phyloP scores from a whole-genome alignment of 352 stramenopile species.

The Globisporangium takayamanum region DNA sequence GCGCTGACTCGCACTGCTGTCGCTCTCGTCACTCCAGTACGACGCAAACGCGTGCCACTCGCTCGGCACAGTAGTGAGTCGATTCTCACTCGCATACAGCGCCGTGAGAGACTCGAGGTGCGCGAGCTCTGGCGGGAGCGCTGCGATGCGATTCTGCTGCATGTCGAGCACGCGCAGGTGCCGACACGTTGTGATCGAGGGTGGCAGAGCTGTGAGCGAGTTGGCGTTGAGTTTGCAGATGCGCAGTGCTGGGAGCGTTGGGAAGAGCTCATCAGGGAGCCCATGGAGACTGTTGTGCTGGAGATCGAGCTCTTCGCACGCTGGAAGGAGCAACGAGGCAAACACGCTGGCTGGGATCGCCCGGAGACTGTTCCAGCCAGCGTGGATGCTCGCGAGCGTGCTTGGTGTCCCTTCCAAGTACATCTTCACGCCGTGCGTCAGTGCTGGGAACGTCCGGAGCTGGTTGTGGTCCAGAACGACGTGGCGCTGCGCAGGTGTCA shows the following conservation, averaged over 20 bases:
- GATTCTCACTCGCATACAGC: constrained; percentile 45
- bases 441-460: constrained; percentile 20
- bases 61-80: constrained; percentile 30
- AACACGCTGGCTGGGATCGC: constrained; percentile 15
- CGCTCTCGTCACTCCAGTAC: constrained; percentile 7
- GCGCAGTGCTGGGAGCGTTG: constrained; percentile 23
- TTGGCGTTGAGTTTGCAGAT: constrained; percentile 41
- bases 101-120: constrained; percentile 24
- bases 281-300: constrained; percentile 37
- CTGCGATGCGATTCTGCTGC: constrained; percentile 38
- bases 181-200: constrained; percentile 24
- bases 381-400: constrained; percentile 21
- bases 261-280: constrained; percentile 39
- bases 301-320: constrained; percentile 38
- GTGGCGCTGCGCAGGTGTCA: constrained; percentile 9
- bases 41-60: constrained; percentile 43
- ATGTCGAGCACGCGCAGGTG: constrained; percentile 36
- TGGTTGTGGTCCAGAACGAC: constrained; percentile 39
- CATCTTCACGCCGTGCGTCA: constrained; percentile 1
- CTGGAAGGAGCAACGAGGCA: constrained; percentile 12
- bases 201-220: constrained; percentile 25
- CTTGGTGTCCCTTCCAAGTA: constrained; percentile 15
- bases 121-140: constrained; percentile 22
- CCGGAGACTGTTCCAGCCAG: constrained; percentile 24
- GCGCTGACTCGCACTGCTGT: not conserved